A percentile compares a stretch with the other conserved stretches of the same genome.
phyloP scores from a whole-genome alignment of 1,284 basidiomycete genomes.

The Xanthoconium separans region DNA sequence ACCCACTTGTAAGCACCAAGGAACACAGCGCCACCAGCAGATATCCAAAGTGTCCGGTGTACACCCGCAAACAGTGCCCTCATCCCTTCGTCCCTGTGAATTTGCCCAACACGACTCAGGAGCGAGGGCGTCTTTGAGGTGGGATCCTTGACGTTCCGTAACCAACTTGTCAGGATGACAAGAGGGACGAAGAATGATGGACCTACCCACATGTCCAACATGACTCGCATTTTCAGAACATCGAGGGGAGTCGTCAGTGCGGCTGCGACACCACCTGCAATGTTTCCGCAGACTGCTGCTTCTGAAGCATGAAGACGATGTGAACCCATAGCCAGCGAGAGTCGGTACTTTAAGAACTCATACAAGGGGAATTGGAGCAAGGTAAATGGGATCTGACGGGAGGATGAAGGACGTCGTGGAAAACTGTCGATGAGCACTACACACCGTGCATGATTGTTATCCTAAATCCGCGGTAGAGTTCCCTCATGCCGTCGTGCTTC shows the following conservation, averaged over 20 bases:
- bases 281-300: conserved; percentile 88
- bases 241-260: conserved; percentile 93
- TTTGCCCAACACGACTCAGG: conserved; percentile 54
- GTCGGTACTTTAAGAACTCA: conserved; percentile 77
- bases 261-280: conserved; percentile 90
- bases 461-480: conserved; percentile 80
- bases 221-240: conserved; percentile 96
- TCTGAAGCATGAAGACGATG: conserved; percentile 75
- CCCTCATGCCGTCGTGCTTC: conserved; percentile 58
- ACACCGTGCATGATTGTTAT: conserved; percentile 75
- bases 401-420: conserved; percentile 2
- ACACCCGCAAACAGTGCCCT: conserved; percentile 84
- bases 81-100: conserved; percentile 74
- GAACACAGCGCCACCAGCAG: conserved; percentile 95
- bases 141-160: conserved; percentile 40
- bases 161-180: not conserved
- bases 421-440: conserved; percentile 14
- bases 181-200: conserved; percentile 1
- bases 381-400: conserved; percentile 88
- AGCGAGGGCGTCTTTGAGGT: conserved; percentile 55
- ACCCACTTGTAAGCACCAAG: conserved; percentile 90
- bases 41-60: conserved; percentile 94
- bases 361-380: conserved; percentile 98
- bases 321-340: conserved; percentile 50
- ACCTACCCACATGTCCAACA: conserved; percentile 84